A percentile compares a stretch with the other conserved stretches of the same genome.
Evolutionary conservation across 352 stramenopile genomes (phyloP).

Genomic region (Phytophthora cryptogea): DNA sequence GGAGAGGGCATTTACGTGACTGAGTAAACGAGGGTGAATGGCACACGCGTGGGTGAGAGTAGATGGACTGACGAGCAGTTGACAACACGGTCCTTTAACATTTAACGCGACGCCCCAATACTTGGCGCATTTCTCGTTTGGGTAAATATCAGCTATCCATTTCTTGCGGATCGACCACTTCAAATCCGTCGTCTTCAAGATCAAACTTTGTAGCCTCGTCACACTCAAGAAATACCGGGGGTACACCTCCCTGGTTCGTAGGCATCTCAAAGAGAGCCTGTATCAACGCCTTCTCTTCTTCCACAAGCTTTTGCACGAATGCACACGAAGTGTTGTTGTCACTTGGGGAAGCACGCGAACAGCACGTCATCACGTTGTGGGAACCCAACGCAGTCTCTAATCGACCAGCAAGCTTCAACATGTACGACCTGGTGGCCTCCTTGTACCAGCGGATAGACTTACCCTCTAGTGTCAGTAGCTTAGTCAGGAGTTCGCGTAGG

Average conservation of each 20-base stretch:
- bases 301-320: conserved; percentile 53
- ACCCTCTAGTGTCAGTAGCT: conserved; percentile 68
- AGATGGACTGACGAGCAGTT: conserved; percentile 17
- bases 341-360: conserved; percentile 26
- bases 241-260: conserved; percentile 74
- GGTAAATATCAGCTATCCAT: conserved; percentile 10
- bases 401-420: conserved; percentile 62
- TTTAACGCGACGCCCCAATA: conserved; percentile 23
- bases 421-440: conserved; percentile 61
- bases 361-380: conserved; percentile 59
- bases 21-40: conserved; percentile 31
- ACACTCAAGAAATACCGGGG: conserved; percentile 66
- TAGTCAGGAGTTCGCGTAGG: conserved; percentile 58
- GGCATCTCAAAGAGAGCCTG: conserved; percentile 73
- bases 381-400: conserved; percentile 45
- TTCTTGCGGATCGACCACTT: conserved; percentile 53
- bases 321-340: conserved; percentile 29
- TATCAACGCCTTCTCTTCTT: conserved; percentile 55
- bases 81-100: conserved; percentile 26
- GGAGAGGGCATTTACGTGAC: conserved; percentile 85
- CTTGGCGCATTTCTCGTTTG: conserved; percentile 9
- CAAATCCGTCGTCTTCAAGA: conserved; percentile 83
- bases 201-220: conserved; percentile 76
- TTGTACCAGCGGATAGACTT: conserved; percentile 81
- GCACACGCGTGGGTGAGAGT: conserved; percentile 1